A percentile compares a stretch with the other conserved stretches of the same genome.
These are phyloP conservation scores for Cladosporium austrohemisphaericum DNA, from an alignment of 2,329 filamentous ascomycete genomes.

Conservation along the genomic window DNA sequence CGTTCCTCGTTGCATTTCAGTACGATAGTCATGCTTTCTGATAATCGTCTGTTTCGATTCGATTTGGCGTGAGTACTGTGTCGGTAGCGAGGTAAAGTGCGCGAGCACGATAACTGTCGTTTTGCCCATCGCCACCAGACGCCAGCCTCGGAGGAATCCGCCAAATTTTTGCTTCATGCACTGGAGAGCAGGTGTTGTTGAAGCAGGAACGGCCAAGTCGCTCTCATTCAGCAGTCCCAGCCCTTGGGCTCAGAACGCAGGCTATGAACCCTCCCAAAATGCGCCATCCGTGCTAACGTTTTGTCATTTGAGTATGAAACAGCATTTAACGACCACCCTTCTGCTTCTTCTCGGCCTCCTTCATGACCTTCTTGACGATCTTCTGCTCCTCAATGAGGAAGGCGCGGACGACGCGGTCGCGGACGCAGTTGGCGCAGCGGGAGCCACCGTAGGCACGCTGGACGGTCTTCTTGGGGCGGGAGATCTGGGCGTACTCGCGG, in stretches of 20 bases:
- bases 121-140: no score
- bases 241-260: conserved; percentile 16
- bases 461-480: conserved; percentile 98
- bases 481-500: conserved; percentile 95
- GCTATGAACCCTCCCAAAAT: conserved; percentile 16
- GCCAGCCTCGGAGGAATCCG: no score
- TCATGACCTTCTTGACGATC: conserved; percentile 99
- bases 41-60: background rate
- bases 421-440: conserved; percentile 97
- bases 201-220: conserved; percentile 16
- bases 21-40: conserved; percentile 6
- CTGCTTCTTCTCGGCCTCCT: conserved; percentile 83
- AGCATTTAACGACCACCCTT: conserved; percentile 26
- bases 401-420: conserved; percentile 94
- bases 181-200: conserved; percentile 1
- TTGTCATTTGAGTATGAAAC: conserved; percentile 11
- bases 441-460: conserved; percentile 97
- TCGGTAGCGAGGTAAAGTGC: conserved; percentile 1
- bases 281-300: conserved; percentile 15
- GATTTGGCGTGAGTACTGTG: background rate
- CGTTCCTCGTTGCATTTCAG: conserved; percentile 4
- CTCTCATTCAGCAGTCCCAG: conserved; percentile 16
- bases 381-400: conserved; percentile 99
- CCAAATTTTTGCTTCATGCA: background rate
- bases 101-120: background rate